These are phyloP conservation scores for Ophiocordyceps camponoti-saundersi DNA, from an alignment of 2,329 filamentous ascomycete species.

Conservation along the genomic window DNA sequence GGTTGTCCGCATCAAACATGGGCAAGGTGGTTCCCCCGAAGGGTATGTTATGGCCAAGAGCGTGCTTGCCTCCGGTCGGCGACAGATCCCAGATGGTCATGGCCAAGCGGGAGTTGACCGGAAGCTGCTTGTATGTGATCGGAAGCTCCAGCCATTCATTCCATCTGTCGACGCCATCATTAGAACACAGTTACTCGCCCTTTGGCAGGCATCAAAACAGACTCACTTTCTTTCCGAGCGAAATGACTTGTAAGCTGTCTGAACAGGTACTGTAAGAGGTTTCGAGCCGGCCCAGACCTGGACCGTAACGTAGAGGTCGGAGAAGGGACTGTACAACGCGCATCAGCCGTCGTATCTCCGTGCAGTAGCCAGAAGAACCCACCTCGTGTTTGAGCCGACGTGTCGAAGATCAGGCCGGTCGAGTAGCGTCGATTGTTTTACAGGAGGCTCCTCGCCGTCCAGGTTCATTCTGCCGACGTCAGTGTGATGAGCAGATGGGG, in stretches of 20 bases:
- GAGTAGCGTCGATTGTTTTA: conserved; percentile 50
- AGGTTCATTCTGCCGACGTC: conserved; percentile 24
- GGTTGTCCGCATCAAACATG: conserved; percentile 86
- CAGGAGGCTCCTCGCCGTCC: conserved; percentile 24
- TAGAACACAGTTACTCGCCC: background rate
- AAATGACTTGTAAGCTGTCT: conserved; percentile 87
- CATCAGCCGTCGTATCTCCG: background rate
- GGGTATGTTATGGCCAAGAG: conserved; percentile 63
- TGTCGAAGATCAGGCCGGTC: conserved; percentile 68
- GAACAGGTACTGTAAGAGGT: conserved; percentile 75
- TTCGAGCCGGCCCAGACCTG: conserved; percentile 96
- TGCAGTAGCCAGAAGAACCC: background rate
- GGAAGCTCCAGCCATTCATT: conserved; percentile 92
- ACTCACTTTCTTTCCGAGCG: conserved; percentile 48
- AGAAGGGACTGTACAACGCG: conserved; percentile 40
- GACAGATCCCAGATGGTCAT: conserved; percentile 94
- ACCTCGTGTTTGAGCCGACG: conserved; percentile 72
- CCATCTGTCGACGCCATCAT: conserved; percentile 40
- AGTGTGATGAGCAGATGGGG: conserved; percentile 4
- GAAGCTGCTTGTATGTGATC: conserved; percentile 67
- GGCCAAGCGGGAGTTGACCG: conserved; percentile 66
- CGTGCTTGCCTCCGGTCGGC: conserved; percentile 53
- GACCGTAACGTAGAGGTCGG: conserved; percentile 81
- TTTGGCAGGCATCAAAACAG: background rate
- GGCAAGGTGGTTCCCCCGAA: conserved; percentile 88